These are phyloP conservation scores for Aquilaria agallochum DNA, from an alignment of 441 rosid genomes.

Conservation along the genomic window DNA sequence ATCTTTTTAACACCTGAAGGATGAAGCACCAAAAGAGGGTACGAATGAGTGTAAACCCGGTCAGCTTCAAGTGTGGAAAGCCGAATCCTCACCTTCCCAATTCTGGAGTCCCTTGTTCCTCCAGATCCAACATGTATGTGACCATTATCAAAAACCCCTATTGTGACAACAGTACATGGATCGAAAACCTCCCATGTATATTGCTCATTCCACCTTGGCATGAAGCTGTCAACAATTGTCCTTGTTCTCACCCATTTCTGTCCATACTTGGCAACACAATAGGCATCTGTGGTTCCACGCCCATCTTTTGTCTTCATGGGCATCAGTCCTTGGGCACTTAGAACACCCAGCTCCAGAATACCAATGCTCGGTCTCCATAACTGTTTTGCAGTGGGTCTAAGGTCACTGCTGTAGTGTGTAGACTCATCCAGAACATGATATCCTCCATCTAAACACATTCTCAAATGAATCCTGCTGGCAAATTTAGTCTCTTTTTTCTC, in stretches of 20 bases:
- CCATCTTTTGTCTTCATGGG: slow-evolving; percentile 82
- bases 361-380: slow-evolving; percentile 83
- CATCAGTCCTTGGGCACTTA: slow-evolving; percentile 76
- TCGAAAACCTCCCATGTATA: slow-evolving; percentile 97
- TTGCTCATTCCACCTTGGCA: slow-evolving; percentile 91
- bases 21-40: slow-evolving; percentile 79
- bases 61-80: slow-evolving; percentile 81
- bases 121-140: slow-evolving; percentile 56
- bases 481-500: slow-evolving; percentile 67
- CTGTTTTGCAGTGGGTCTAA: slow-evolving; percentile 80
- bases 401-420: slow-evolving; percentile 85
- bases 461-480: slow-evolving; percentile 76
- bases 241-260: slow-evolving; percentile 95
- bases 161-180: slow-evolving; percentile 80
- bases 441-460: slow-evolving; percentile 85
- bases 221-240: slow-evolving; percentile 64
- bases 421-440: slow-evolving; percentile 97
- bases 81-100: slow-evolving; percentile 86
- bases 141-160: slow-evolving; percentile 85
- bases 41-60: slow-evolving; percentile 76
- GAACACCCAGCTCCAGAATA: slow-evolving; percentile 69
- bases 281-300: slow-evolving; percentile 78
- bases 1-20: slow-evolving; percentile 77
- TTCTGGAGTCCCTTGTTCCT: slow-evolving; percentile 52
- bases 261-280: slow-evolving; percentile 92